These are phyloP conservation scores for Hypoxylon sp. DNA, from an alignment of 2,329 filamentous ascomycete genomes.

Conservation along the genomic window DNA sequence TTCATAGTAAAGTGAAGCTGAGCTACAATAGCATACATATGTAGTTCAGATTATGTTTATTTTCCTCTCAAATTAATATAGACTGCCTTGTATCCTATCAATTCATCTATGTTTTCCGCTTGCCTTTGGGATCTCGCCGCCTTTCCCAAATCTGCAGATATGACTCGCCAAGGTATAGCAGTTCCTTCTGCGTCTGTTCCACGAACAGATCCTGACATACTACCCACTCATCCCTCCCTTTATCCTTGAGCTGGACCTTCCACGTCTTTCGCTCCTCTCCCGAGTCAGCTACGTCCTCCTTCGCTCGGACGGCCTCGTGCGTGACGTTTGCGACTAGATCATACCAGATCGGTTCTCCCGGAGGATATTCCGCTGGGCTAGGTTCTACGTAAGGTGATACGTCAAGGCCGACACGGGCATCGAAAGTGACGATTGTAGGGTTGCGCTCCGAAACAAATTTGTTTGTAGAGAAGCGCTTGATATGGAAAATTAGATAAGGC, in stretches of 20 bases:
- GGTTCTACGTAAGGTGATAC: slow-evolving; percentile 93
- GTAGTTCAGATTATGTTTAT: slow-evolving; percentile 3
- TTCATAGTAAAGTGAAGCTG: slow-evolving; percentile 3
- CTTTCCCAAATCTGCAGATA: slow-evolving; percentile 98
- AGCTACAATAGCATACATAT: background rate
- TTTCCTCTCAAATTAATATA: background rate
- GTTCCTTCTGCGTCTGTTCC: slow-evolving; percentile 87
- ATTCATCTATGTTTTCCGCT: slow-evolving; percentile 55
- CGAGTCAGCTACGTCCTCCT: slow-evolving; percentile 89
- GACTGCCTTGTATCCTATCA: background rate
- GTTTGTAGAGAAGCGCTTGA: slow-evolving; percentile 97
- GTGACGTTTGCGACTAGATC: slow-evolving; percentile 96
- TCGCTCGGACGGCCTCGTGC: slow-evolving; percentile 82
- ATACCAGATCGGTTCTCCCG: slow-evolving; percentile 89
- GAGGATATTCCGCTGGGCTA: slow-evolving; percentile 77
- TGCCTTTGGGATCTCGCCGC: slow-evolving; percentile 69
- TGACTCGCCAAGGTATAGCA: slow-evolving; percentile 92
- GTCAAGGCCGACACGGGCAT: slow-evolving; percentile 83
- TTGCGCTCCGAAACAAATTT: slow-evolving; percentile 97
- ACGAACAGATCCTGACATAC: slow-evolving; percentile 95
- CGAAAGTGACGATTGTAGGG: slow-evolving; percentile 97
- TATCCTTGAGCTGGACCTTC: slow-evolving; percentile 91
- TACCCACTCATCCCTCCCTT: slow-evolving; percentile 87
- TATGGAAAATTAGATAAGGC: slow-evolving; percentile 91
- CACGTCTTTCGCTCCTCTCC: slow-evolving; percentile 90